Conservation (phyloP, 2,329 filamentous ascomycete species). For the Geosmithia putterillii region DNA sequence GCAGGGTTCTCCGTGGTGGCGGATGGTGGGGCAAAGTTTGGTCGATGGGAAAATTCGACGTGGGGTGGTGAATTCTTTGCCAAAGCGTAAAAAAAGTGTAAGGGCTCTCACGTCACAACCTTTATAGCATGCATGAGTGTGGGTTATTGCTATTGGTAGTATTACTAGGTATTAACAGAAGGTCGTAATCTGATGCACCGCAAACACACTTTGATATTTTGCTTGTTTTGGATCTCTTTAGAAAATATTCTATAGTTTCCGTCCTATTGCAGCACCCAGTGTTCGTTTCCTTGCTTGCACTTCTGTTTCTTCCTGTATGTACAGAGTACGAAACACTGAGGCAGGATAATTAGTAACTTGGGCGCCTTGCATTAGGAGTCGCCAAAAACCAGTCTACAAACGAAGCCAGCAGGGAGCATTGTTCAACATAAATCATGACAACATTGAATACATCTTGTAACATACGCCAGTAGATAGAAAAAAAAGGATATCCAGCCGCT, state of each 20-base stretch:
- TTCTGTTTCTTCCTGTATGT: too few species aligned
- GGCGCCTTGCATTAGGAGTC: too few species aligned
- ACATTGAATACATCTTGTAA: background rate
- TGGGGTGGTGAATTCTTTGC: background rate
- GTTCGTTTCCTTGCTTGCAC: too few species aligned
- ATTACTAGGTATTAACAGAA: background rate
- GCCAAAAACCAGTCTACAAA: too few species aligned
- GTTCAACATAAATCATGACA: background rate
- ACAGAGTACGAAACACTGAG: too few species aligned
- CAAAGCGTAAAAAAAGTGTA: background rate
- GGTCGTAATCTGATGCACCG: too few species aligned
- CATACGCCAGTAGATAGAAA: background rate
- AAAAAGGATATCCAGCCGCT: background rate
- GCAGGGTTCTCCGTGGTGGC: background rate
- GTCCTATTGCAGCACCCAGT: too few species aligned
- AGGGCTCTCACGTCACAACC: background rate
- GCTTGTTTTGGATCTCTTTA: too few species aligned
- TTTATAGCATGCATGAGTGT: background rate
- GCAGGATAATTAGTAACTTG: too few species aligned
- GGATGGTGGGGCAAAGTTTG: background rate
- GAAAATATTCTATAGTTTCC: too few species aligned
- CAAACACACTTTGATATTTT: too few species aligned
- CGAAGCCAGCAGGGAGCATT: background rate
- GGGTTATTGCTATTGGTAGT: too few species aligned
- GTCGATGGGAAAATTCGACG: background rate